A percentile compares a stretch with the other conserved stretches of the same genome.
Conservation (phyloP, 768 basidiomycete species). For the Kwoniella sp. region DNA sequence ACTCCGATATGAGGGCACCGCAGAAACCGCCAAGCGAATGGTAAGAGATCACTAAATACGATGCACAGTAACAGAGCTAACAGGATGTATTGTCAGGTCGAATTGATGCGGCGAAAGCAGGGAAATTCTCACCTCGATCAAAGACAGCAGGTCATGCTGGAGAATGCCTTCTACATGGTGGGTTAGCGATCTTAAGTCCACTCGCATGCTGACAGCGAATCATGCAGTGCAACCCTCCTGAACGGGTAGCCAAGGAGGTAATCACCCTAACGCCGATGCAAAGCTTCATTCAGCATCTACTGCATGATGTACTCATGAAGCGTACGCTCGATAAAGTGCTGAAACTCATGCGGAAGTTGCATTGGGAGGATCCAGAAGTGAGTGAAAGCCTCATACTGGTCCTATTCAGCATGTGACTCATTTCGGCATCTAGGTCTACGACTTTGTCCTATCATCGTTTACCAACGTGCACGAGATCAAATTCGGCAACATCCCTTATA, state of each 20-base stretch:
- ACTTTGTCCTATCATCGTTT: conserved; percentile 77
- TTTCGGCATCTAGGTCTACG: conserved; percentile 53
- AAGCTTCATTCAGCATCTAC: conserved; percentile 90
- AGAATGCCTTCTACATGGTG: conserved; percentile 98
- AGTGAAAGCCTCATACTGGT: not conserved
- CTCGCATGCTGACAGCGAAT: no score
- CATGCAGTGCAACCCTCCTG: conserved; percentile 98
- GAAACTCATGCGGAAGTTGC: conserved; percentile 83
- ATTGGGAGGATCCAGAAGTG: conserved; percentile 76
- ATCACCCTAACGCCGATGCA: conserved; percentile 82
- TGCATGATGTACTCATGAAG: conserved; percentile 87
- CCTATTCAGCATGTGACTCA: not conserved
- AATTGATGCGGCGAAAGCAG: conserved; percentile 92
- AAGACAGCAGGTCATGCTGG: conserved; percentile 78
- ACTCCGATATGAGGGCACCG: conserved; percentile 78
- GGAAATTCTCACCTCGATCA: conserved; percentile 88
- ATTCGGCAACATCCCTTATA: conserved; percentile 76
- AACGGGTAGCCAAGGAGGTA: conserved; percentile 76
- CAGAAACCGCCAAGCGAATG: conserved; percentile 82
- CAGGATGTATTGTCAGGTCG: conserved; percentile 58
- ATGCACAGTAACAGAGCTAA: not conserved
- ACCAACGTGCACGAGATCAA: conserved; percentile 99
- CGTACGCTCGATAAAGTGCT: conserved; percentile 94
- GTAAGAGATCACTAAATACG: no score
- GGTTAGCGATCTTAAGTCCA: no score